These are phyloP conservation scores for Eucalyptus tenuipes DNA, from an alignment of 345 rosid genomes.

Conservation along the genomic window DNA sequence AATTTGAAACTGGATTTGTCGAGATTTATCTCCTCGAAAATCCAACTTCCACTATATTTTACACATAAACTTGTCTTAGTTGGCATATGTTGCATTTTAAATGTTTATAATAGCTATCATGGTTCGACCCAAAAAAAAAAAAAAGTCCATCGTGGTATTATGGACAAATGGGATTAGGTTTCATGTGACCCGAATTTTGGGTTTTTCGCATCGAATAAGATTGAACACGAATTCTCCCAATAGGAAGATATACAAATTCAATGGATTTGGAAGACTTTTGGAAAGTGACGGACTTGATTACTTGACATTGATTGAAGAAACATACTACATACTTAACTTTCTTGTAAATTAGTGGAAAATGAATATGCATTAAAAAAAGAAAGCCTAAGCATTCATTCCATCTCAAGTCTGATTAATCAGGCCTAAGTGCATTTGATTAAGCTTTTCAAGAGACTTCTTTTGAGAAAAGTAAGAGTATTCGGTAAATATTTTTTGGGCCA, in stretches of 20 bases:
- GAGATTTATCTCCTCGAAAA: neutral
- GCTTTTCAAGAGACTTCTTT: neutral
- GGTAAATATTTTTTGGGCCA: neutral
- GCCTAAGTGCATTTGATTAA: neutral
- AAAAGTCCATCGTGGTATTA: neutral
- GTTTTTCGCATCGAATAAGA: neutral
- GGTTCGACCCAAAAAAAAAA: neutral
- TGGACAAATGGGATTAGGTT: neutral
- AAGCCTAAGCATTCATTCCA: neutral
- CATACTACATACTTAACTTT: neutral
- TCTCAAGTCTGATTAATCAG: neutral
- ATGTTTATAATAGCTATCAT: neutral
- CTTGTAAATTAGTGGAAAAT: neutral
- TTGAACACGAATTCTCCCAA: neutral
- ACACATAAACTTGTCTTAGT: neutral
- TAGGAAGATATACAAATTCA: neutral
- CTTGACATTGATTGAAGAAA: neutral
- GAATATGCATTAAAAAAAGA: neutral
- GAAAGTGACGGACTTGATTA: neutral
- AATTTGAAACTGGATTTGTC: neutral
- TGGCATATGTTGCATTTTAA: neutral
- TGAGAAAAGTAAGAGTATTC: neutral
- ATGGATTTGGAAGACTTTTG: neutral
- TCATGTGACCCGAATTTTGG: neutral
- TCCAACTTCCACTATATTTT: neutral